Base-by-base conservation (phyloP, 495 filamentous ascomycete genomes). In the Lepidopterella palustris region DNA sequence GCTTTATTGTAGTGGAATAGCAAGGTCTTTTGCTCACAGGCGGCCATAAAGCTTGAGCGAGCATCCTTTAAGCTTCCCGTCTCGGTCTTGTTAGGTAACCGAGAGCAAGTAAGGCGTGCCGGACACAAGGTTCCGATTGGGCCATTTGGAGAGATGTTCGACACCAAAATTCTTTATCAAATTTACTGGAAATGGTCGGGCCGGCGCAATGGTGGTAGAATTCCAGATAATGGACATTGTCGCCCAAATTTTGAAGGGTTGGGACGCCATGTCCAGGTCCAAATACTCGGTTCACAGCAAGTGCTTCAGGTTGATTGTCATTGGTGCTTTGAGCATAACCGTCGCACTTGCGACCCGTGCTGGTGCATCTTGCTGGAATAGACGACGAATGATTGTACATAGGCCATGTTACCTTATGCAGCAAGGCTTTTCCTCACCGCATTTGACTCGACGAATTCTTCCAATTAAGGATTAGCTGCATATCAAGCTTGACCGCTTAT, bases 391-490 rank as follows among this genome's bases (percentile, higher is more conserved):
- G 58, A 55, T 31, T 64, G 35, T 42, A 42, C 68, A 32, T 68
- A 64, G 67, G 63, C 66, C 45, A 66, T 70, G 39, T 32, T 69
- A 74, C 25, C 70, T 62, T 25, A 63, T 59, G 48, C 70, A 74
- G 5, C 53, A 57, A 0, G 81, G 82, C 65, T 78, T 81, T 53
- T 72, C 71, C 60, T 84, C 79, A 45, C 80, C 81, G 57, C 81
- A 84, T 61, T 83, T 84, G 28, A 84, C 75, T 53, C 73, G 76
- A 55, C 82, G 76, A 27, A 73, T 72, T 71, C 62, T 68, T 4
- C 9, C 9, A 10, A 42, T 29, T 11, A 42, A 23, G 1, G n/a
- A 28, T 58, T 35, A 58, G 40, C 42, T 18, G 13, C 9, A 23
- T 39, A 55, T 35, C 4, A 28, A 35, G 26, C 28, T 32, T 55